phyloP scores from a whole-genome alignment of 2,329 filamentous ascomycete species.

The Cytospora piceicola region DNA sequence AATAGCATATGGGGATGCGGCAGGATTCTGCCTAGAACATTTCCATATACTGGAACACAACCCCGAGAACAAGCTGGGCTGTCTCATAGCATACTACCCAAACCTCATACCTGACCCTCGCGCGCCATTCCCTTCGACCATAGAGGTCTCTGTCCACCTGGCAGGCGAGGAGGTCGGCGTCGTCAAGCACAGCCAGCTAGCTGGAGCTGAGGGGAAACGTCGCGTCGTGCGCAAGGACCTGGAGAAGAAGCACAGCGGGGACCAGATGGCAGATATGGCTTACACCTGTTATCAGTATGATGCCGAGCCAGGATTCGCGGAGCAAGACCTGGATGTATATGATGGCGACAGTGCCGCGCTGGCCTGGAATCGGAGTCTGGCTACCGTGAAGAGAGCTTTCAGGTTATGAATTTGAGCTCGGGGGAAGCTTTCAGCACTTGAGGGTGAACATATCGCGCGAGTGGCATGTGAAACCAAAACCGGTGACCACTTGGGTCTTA shows the following conservation, averaged over 20 bases:
- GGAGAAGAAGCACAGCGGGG: slow-evolving; percentile 43
- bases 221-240: slow-evolving; percentile 42
- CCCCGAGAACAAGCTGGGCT: slow-evolving; percentile 46
- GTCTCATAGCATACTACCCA: slow-evolving; percentile 52
- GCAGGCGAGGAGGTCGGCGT: slow-evolving; percentile 46
- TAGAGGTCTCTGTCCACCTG: slow-evolving; percentile 47
- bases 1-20: slow-evolving; percentile 49
- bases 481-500: no score
- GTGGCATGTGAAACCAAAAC: no score
- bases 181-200: slow-evolving; percentile 48
- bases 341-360: slow-evolving; percentile 66
- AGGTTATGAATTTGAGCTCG: slow-evolving; percentile 38
- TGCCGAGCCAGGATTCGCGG: slow-evolving; percentile 69
- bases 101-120: slow-evolving; percentile 48
- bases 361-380: slow-evolving; percentile 70
- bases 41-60: slow-evolving; percentile 52
- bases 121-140: slow-evolving; percentile 45
- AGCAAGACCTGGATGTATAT: slow-evolving; percentile 70
- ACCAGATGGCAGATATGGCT: slow-evolving; percentile 41
- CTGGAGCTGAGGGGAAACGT: slow-evolving; percentile 50
- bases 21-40: slow-evolving; percentile 48
- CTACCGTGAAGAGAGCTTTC: slow-evolving; percentile 64
- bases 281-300: slow-evolving; percentile 49
- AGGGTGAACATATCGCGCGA: no score
- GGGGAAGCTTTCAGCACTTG: neutral